phyloP scores from a whole-genome alignment of 768 basidiomycete genomes.

The Imleria badia region DNA sequence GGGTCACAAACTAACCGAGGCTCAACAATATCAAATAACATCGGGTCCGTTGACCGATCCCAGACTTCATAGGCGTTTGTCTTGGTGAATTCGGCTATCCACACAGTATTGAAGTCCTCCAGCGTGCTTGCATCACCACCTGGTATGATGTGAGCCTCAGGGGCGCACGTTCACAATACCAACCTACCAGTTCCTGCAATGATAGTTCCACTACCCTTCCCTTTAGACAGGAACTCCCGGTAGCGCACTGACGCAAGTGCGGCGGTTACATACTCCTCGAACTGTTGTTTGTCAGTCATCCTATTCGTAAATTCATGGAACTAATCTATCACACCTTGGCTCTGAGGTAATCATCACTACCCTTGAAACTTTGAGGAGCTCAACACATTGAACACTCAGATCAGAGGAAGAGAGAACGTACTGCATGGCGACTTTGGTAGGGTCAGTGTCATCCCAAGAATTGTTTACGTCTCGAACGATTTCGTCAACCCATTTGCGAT shows the following conservation, averaged over 20 bases:
- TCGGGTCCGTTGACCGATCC: constrained; percentile 87
- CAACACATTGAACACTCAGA: not conserved
- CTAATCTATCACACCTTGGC: constrained; percentile 55
- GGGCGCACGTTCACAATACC: not conserved
- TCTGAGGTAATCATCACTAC: constrained; percentile 93
- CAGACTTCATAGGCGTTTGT: constrained; percentile 89
- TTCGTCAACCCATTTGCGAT: constrained; percentile 98
- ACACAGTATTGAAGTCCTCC: constrained; percentile 84
- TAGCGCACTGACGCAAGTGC: constrained; percentile 89
- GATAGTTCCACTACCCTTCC: constrained; percentile 59
- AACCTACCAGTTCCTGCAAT: constrained; percentile 59
- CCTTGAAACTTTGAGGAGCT: constrained; percentile 69
- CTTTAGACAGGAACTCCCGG: constrained; percentile 76
- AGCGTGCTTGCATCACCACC: constrained; percentile 57
- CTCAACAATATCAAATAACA: constrained; percentile 94
- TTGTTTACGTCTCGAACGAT: constrained; percentile 85
- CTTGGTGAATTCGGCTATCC: constrained; percentile 85
- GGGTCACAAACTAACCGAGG: constrained; percentile 57
- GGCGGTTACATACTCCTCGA: constrained; percentile 92
- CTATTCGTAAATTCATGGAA: not conserved
- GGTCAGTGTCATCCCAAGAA: constrained; percentile 68
- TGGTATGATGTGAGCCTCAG: constrained; percentile 29
- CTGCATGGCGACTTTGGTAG: constrained; percentile 61
- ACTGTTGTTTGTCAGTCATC: constrained; percentile 34
- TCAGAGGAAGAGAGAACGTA: constrained; percentile 37